Base-by-base conservation (phyloP, 768 basidiomycete genomes). In the Inosperma sp. region DNA sequence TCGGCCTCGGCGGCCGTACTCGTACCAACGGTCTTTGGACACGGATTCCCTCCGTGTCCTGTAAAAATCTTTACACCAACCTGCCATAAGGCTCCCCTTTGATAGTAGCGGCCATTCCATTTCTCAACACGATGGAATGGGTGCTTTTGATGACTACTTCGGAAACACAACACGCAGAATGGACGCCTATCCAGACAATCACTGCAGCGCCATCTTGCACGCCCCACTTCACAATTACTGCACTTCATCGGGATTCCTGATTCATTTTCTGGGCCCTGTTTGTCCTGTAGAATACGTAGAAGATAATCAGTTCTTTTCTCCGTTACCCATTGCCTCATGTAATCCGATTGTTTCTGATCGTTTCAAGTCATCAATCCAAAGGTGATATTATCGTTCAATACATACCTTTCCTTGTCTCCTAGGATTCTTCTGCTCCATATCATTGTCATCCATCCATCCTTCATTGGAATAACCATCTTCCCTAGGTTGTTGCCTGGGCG, bases 61-160 rank as follows among this genome's bases (percentile, higher is more conserved):
- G 58, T 13, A 27, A 59, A 49, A 7, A 62, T 30, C 4, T 57
- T 54, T 1, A 56, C 25, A 1, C 66, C 64, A 0, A 60, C 35
- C 7, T 61, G 42, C 47, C 54, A 57, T 0, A 67, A 54, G 0
- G 53, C 54, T 1, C 27, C 57, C 1, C 22, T 16, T 3, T 44
- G n/a, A n/a, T 55, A 65, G 25, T 33, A 54, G 2, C 31, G 26
- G 1, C 62, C 59, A 22, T 56, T 62, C 63, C 63, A 64, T 5
- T 35, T 7, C 31, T 62, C 47, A 3, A 65, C 16, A 7, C 53
- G 36, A 41, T 65, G 64, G n/a, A 59, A 56, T 1, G 50, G 52
- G 1, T 39, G 17, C 3, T 9, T 3, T 8, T 36, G 2, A 33
- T 56, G 56, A 0, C 3, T 1, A 2, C 21, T 34, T 7, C 35